Conservation (phyloP, 169 alveolate genomes). For the Plasmodium fragile region DNA sequence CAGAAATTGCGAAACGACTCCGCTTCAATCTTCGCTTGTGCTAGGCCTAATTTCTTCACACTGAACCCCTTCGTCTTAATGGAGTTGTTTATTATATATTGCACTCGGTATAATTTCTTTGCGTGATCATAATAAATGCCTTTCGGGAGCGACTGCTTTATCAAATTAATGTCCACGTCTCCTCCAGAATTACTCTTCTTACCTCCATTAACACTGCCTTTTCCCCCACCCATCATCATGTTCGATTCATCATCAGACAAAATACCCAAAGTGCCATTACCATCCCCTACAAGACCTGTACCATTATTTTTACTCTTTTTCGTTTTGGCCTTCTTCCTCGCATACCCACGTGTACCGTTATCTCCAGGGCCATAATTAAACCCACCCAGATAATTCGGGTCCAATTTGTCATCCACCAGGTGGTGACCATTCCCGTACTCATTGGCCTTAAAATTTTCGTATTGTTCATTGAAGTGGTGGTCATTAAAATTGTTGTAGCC, state of each 20-base stretch:
- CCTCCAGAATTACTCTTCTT: not conserved
- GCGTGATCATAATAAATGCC: constrained; percentile 76
- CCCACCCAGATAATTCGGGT: not conserved
- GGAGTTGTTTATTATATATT: constrained; percentile 51
- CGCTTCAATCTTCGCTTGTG: constrained; percentile 67
- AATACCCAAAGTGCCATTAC: not conserved
- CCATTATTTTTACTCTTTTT: not conserved
- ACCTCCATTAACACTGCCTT: not conserved
- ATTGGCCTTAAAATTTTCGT: not conserved
- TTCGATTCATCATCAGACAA: constrained; percentile 20
- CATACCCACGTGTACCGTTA: not conserved
- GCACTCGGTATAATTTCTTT: constrained; percentile 65
- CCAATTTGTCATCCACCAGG: not conserved
- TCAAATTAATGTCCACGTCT: constrained; percentile 26
- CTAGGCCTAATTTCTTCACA: constrained; percentile 65
- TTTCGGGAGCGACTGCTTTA: constrained; percentile 54
- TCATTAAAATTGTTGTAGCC: not conserved
- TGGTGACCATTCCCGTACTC: not conserved
- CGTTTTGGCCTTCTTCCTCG: constrained; percentile 4
- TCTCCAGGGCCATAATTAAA: not conserved
- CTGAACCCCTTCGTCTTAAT: constrained; percentile 76
- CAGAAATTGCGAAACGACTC: constrained; percentile 71
- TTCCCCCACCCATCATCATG: not conserved
- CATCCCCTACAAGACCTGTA: not conserved
- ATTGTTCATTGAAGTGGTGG: not conserved